Evolutionary conservation across 345 rosid genomes (phyloP).

Genomic region (Boechera divaricarpa): DNA sequence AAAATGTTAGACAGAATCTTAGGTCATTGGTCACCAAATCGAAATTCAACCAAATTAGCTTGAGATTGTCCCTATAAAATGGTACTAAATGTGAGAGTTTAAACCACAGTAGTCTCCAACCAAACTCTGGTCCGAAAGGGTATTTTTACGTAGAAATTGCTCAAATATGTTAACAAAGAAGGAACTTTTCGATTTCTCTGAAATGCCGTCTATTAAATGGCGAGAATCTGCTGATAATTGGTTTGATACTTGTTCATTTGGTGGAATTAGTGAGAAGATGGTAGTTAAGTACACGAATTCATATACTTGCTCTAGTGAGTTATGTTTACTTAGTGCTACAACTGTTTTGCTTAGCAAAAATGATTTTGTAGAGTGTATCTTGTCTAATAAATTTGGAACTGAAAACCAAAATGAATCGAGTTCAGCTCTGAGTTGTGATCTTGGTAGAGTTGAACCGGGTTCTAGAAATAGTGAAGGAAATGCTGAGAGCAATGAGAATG

Average conservation of each 20-base stretch:
- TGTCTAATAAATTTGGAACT: conserved; percentile 19
- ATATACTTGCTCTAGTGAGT: conserved; percentile 60
- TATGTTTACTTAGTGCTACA: conserved; percentile 64
- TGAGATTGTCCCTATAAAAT: no score
- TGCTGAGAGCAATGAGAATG: conserved; percentile 18
- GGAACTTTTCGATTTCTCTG: conserved; percentile 65
- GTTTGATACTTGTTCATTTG: conserved; percentile 96
- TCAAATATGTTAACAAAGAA: conserved; percentile 58
- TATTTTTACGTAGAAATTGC: conserved; percentile 72
- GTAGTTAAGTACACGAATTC: conserved; percentile 73
- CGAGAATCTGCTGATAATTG: conserved; percentile 93
- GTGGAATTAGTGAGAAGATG: conserved; percentile 82
- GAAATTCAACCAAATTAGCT: no score
- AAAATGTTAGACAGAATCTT: no score
- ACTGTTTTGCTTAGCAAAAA: conserved; percentile 68
- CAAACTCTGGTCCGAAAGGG: no score
- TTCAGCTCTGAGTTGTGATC: conserved; percentile 30
- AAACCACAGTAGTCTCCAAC: no score
- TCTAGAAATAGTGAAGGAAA: conserved; percentile 23
- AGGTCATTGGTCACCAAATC: no score
- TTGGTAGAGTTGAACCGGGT: conserved; percentile 32
- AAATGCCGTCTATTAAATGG: conserved; percentile 90
- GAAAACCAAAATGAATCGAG: conserved; percentile 33
- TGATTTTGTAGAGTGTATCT: conserved; percentile 50
- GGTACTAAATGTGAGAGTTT: no score